phyloP scores from a whole-genome alignment of 257 asterid genomes.

The Agastache rugosa region DNA sequence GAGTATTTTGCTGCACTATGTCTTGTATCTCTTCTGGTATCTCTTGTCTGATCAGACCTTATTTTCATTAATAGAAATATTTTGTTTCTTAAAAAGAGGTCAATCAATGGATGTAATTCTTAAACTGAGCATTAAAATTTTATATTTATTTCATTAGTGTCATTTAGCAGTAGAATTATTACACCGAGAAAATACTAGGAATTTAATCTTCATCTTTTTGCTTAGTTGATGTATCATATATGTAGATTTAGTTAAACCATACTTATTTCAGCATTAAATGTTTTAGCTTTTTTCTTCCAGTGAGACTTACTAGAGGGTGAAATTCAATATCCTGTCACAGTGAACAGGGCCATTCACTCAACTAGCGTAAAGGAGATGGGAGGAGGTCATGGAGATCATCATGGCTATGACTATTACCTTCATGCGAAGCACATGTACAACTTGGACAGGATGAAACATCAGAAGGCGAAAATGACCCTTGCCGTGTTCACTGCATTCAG shows the following conservation, averaged over 20 bases:
- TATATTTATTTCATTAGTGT: not conserved
- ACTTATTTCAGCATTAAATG: not conserved
- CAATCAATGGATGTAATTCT: not conserved
- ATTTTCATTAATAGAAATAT: not conserved
- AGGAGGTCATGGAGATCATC: slow-evolving; percentile 78
- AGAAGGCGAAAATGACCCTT: slow-evolving; percentile 60
- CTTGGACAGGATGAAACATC: slow-evolving; percentile 78
- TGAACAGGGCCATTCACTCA: slow-evolving; percentile 73
- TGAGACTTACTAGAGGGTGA: slow-evolving; percentile 11
- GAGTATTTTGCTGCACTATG: not conserved
- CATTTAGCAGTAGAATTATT: not conserved
- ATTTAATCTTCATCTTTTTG: not conserved
- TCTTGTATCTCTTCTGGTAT: not conserved
- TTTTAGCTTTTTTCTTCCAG: not conserved
- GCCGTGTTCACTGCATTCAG: slow-evolving; percentile 51
- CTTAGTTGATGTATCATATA: not conserved
- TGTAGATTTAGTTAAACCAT: not conserved
- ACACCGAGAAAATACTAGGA: not conserved
- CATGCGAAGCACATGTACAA: slow-evolving; percentile 98
- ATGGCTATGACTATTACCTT: slow-evolving; percentile 64
- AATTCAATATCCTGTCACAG: slow-evolving; percentile 41
- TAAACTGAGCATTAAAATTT: not conserved
- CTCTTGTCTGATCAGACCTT: not conserved
- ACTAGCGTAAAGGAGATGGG: slow-evolving; percentile 75
- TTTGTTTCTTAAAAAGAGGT: not conserved